A percentile compares a stretch with the other conserved stretches of the same genome.
These are phyloP conservation scores for Artomyces pyxidatus DNA, from an alignment of 768 basidiomycete genomes.

Conservation along the genomic window DNA sequence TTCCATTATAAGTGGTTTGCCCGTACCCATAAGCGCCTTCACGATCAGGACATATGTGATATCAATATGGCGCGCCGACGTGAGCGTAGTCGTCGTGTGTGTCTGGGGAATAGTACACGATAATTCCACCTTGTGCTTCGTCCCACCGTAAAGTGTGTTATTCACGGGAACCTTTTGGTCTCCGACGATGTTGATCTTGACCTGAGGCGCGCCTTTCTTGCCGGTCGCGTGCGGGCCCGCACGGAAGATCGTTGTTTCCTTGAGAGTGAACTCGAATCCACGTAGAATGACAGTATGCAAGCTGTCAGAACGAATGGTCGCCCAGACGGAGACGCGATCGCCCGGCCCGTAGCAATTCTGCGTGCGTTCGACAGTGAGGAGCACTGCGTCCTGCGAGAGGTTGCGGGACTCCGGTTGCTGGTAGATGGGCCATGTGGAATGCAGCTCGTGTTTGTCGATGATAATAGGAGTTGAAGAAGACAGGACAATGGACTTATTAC, in stretches of 20 bases:
- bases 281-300: constrained; percentile 65
- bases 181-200: constrained; percentile 44
- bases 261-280: constrained; percentile 75
- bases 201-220: constrained; percentile 54
- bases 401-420: constrained; percentile 69
- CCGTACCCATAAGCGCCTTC: constrained; percentile 69
- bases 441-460: constrained; percentile 91
- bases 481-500: constrained; percentile 61
- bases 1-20: constrained; percentile 57
- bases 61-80: constrained; percentile 77
- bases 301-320: constrained; percentile 64
- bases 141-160: constrained; percentile 65
- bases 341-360: constrained; percentile 82
- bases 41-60: constrained; percentile 73
- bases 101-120: constrained; percentile 59
- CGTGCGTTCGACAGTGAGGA: constrained; percentile 65
- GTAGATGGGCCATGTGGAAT: constrained; percentile 91
- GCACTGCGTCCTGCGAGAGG: constrained; percentile 57
- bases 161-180: constrained; percentile 70
- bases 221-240: constrained; percentile 45
- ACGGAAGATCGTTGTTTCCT: constrained; percentile 72
- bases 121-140: constrained; percentile 66
- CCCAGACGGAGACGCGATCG: constrained; percentile 67
- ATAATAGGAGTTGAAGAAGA: constrained; percentile 65
- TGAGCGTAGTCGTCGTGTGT: constrained; percentile 76